phyloP scores from a whole-genome alignment of 352 stramenopile genomes.

The Pythium angustatum region DNA sequence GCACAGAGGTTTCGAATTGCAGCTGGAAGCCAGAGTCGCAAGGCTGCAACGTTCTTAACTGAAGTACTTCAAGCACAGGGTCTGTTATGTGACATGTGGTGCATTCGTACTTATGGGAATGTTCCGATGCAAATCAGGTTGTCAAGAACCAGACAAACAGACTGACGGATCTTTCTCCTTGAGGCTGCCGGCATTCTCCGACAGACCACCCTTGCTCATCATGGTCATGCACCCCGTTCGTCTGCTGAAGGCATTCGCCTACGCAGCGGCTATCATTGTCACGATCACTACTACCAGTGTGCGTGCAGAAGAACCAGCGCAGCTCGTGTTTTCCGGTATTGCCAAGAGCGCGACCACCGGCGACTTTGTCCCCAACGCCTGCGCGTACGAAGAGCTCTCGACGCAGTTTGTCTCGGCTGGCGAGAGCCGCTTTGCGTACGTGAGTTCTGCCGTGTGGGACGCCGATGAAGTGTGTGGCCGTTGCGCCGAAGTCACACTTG shows the following conservation, averaged over 20 bases:
- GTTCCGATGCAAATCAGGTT: slow-evolving; percentile 10
- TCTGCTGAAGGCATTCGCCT: not conserved
- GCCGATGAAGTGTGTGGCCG: slow-evolving; percentile 20
- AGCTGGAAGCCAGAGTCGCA: too few species aligned
- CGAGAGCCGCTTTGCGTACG: slow-evolving; percentile 33
- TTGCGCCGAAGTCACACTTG: slow-evolving; percentile 23
- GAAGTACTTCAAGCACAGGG: too few species aligned
- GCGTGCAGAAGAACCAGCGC: slow-evolving; percentile 1
- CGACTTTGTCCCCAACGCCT: slow-evolving; percentile 29
- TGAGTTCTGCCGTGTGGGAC: slow-evolving; percentile 20
- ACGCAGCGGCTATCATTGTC: too few species aligned
- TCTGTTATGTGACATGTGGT: too few species aligned
- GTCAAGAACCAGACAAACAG: not conserved
- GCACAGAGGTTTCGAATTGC: too few species aligned
- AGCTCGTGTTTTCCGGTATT: slow-evolving; percentile 17
- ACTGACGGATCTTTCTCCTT: too few species aligned
- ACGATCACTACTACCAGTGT: not conserved
- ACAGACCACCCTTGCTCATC: not conserved
- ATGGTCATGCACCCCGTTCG: not conserved
- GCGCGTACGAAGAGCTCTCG: slow-evolving; percentile 32
- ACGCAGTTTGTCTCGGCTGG: slow-evolving; percentile 25
- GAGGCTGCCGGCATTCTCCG: too few species aligned
- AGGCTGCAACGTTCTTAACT: too few species aligned
- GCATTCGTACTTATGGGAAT: slow-evolving; percentile 11
- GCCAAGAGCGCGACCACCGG: slow-evolving; percentile 24